Evolutionary conservation across 2,329 filamentous ascomycete species (phyloP).

Genomic region (Endothia cerciana): DNA sequence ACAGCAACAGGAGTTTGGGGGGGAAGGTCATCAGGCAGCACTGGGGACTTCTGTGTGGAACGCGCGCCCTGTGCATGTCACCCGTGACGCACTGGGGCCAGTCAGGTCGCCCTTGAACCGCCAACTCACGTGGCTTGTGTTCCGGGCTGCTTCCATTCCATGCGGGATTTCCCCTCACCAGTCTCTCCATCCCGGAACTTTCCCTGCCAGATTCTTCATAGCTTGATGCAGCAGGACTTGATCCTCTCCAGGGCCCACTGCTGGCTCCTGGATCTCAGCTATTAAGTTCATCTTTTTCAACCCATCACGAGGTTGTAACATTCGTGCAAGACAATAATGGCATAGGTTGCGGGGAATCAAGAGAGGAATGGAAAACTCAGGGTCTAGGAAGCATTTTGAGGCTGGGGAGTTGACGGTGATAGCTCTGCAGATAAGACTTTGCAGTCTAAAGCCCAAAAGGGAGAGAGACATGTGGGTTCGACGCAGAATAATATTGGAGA

Average conservation of each 20-base stretch:
- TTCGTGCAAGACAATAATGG: neutral
- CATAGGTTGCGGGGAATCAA: neutral
- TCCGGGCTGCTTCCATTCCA: neutral
- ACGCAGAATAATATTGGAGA: neutral
- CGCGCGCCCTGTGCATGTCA: conserved; percentile 27
- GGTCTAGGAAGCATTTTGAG: neutral
- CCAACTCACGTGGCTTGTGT: conserved; percentile 27
- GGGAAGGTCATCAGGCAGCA: neutral
- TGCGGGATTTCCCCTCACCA: no score
- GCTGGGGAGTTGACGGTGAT: neutral
- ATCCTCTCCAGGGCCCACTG: neutral
- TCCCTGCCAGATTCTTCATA: no score
- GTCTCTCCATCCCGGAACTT: no score
- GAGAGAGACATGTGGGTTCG: neutral
- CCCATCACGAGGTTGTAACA: neutral
- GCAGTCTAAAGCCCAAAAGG: neutral
- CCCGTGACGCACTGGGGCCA: conserved; percentile 1
- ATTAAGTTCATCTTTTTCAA: neutral
- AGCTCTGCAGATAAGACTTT: neutral
- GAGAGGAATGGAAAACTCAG: neutral
- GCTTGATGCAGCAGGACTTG: no score
- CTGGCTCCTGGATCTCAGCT: neutral
- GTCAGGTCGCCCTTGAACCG: conserved; percentile 20
- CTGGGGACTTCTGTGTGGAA: conserved; percentile 14
- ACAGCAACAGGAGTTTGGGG: no score